Evolutionary conservation across 495 filamentous ascomycete species (phyloP).

Genomic region (Penicillium parvum): DNA sequence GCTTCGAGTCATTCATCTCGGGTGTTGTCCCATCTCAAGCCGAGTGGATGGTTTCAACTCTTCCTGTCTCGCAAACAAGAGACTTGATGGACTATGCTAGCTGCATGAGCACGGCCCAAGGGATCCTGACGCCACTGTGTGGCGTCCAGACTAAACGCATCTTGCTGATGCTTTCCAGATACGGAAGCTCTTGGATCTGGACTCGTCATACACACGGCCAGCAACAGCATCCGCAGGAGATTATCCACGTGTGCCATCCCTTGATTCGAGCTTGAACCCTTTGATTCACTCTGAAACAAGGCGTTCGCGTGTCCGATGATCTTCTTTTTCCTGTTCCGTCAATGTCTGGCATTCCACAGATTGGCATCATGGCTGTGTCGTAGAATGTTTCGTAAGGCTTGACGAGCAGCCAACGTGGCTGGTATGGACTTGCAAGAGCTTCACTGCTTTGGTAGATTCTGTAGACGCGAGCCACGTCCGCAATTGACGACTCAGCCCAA

Average conservation of each 20-base stretch:
- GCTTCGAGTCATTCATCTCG: no score
- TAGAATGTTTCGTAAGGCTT: constrained; percentile 9
- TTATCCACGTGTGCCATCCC: constrained; percentile 17
- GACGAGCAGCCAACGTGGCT: constrained; percentile 8
- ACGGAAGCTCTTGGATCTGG: neutral
- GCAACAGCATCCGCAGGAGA: neutral
- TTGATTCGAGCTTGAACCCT: constrained; percentile 6
- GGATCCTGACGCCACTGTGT: neutral
- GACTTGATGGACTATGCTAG: neutral
- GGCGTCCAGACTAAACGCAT: neutral
- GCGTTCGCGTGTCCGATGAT: constrained; percentile 8
- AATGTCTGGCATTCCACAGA: constrained; percentile 14
- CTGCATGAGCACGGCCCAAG: constrained; percentile 1
- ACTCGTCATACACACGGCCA: constrained; percentile 15
- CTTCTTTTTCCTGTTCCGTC: constrained; percentile 1
- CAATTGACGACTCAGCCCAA: neutral
- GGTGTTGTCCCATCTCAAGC: no score
- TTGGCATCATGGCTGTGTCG: constrained; percentile 16
- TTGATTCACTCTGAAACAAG: constrained; percentile 15
- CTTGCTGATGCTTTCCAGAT: constrained; percentile 9
- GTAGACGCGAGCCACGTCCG: neutral
- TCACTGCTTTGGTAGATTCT: neutral
- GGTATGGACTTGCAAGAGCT: constrained; percentile 13
- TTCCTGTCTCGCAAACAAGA: neutral
- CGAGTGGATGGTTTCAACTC: no score